phyloP scores from a whole-genome alignment of 441 rosid genomes.

The Kokia cookei region DNA sequence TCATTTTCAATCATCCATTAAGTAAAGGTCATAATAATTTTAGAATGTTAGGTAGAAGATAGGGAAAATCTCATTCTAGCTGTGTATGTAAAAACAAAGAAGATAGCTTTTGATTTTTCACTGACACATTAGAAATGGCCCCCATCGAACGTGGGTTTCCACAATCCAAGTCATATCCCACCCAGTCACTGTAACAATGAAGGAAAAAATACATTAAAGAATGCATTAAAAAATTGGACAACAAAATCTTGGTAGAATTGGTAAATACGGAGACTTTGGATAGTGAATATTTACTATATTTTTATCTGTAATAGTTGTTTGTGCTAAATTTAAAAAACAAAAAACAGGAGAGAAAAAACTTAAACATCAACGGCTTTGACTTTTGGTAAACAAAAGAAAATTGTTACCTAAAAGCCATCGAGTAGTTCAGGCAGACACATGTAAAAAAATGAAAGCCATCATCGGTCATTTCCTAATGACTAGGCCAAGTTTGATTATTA shows the following conservation, averaged over 20 bases:
- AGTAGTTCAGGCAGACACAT: background rate
- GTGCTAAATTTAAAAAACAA: background rate
- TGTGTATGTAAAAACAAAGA: background rate
- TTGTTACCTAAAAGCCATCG: background rate
- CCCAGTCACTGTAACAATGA: background rate
- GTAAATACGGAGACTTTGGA: too few relatives aligned
- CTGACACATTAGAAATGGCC: conserved; percentile 16
- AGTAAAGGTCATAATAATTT: background rate
- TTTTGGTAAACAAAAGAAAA: background rate
- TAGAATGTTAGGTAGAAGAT: conserved; percentile 12
- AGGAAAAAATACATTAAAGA: background rate
- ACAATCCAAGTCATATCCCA: conserved; percentile 42
- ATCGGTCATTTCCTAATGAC: background rate
- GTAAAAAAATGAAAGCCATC: background rate
- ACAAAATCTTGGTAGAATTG: too few relatives aligned
- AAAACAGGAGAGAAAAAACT: background rate
- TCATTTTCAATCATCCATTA: background rate
- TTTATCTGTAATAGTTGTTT: too few relatives aligned
- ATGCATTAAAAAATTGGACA: background rate
- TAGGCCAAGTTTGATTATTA: background rate
- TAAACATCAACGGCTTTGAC: background rate
- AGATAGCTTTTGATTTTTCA: background rate
- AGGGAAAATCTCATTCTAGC: background rate
- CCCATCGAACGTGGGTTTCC: conserved; percentile 23
- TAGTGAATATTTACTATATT: too few relatives aligned